phyloP scores from a whole-genome alignment of 805 yeast species.

The Priceomyces melissophilus region DNA sequence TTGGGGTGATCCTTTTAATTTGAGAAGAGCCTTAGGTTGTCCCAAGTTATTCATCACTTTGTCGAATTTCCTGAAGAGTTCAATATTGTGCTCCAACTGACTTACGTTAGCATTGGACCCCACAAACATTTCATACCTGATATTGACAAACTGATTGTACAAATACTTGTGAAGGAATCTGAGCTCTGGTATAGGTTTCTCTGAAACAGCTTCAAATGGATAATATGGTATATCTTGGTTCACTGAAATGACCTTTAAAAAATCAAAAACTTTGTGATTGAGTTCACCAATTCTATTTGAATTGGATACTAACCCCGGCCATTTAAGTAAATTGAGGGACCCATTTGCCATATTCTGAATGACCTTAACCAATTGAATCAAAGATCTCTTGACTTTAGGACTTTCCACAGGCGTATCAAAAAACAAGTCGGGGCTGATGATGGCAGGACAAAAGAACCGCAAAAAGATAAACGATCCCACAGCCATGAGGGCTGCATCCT shows the following conservation, averaged over 20 bases:
- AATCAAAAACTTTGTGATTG: conserved; percentile 25
- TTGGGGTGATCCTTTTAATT: conserved; percentile 53
- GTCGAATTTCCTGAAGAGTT: conserved; percentile 42
- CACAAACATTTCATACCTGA: conserved; percentile 26
- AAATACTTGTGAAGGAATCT: conserved; percentile 40
- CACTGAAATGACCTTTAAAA: conserved; percentile 24
- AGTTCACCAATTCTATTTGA: conserved; percentile 34
- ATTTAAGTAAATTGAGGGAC: conserved; percentile 59
- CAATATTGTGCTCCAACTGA: conserved; percentile 18
- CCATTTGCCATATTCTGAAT: conserved; percentile 87
- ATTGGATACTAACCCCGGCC: conserved; percentile 50
- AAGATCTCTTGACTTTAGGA: conserved; percentile 53
- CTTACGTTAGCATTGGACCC: conserved; percentile 15
- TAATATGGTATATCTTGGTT: conserved; percentile 13
- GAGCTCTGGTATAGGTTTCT: conserved; percentile 34
- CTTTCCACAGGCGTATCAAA: conserved; percentile 26
- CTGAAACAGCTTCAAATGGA: conserved; percentile 22
- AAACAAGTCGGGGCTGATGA: conserved; percentile 77
- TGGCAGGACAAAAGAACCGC: conserved; percentile 85
- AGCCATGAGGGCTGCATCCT: conserved; percentile 58
- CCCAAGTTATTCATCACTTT: conserved; percentile 48
- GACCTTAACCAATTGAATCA: conserved; percentile 76
- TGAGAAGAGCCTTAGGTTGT: conserved; percentile 53
- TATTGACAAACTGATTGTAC: conserved; percentile 30
- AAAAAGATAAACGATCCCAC: conserved; percentile 86